phyloP scores from a whole-genome alignment of 306 rosid genomes.

The Cucurbita pepo region DNA sequence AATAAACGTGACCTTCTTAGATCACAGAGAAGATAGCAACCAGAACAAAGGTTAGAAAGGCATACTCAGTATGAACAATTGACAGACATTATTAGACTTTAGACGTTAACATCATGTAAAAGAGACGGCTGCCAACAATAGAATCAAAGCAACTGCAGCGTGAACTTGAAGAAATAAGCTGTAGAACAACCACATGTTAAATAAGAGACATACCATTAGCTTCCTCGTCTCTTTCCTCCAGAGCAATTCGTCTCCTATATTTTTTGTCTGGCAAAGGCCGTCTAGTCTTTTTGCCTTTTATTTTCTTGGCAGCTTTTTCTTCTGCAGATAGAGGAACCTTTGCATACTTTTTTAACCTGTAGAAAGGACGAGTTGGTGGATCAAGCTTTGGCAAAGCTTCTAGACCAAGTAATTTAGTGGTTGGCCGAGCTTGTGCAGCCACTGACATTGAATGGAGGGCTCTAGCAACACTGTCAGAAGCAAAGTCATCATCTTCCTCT shows the following conservation, averaged over 20 bases:
- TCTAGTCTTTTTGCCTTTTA: constrained; percentile 27
- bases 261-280: constrained; percentile 82
- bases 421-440: constrained; percentile 86
- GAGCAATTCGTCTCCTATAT: constrained; percentile 53
- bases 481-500: constrained; percentile 22
- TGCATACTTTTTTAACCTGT: constrained; percentile 43
- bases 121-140: not conserved
- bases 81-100: not conserved
- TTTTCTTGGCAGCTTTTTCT: constrained; percentile 18
- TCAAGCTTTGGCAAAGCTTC: constrained; percentile 71
- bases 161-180: not conserved
- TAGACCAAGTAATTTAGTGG: constrained; percentile 62
- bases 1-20: not conserved
- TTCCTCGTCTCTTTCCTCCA: constrained; percentile 34
- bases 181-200: not conserved
- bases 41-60: not conserved
- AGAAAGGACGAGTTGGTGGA: constrained; percentile 67
- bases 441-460: constrained; percentile 46
- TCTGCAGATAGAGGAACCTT: constrained; percentile 29
- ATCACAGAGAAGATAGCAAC: not conserved
- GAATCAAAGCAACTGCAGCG: not conserved
- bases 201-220: constrained; percentile 44
- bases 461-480: constrained; percentile 54
- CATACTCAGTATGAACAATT: not conserved
- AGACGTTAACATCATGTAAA: not conserved